Evolutionary conservation across 1,139 yeast species (phyloP), one percentile per base, ranked within the genome.

Genomic region (Saccharomyces pastorianus): DNA sequence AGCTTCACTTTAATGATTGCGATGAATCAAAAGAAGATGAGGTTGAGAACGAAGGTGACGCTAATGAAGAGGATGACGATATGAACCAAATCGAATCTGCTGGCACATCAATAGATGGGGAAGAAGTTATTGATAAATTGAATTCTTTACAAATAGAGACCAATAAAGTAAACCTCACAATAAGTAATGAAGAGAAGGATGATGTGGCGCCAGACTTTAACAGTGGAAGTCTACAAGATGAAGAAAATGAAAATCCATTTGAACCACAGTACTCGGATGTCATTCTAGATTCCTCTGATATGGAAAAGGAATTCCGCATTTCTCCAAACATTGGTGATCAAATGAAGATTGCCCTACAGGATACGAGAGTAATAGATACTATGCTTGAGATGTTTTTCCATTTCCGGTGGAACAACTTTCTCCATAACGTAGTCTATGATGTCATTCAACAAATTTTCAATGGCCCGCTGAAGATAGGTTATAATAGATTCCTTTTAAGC

Each of bases 361-460:
- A 93, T 67, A 87, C 90, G 48, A 82, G 82, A 57, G 87, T 93
- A 56, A 79, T 93, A 51, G 77, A 84, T 42, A 84, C 90, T 46
- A 89, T 93, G 53, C 73, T 91, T 54, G 76, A 82, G 31, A 90
- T 93, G 96, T 90, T 93, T 68, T 89, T 89, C 78, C 81, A 81
- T 64, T 93, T 90, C 69, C 97, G 98, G 3, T 93, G 99, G 99
- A 93, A 93, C 71, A 93, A 93, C 68, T 93, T 93, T 67, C 76
- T 95, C 69, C 99, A 93, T 73, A 93, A 93, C 65, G 99, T 93
- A 57, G 98, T 93, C 4, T 95, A 93, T 72, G 99, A 93, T 70
- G 88, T 93, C 64, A 96, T 93, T 42, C 99, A 93, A 72, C 99
- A 93, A 71, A 87, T 93, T 17, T 81, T 93, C 67, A 91, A 90